These are phyloP conservation scores for Macadamia integrifolia DNA, from an alignment of 164 flowering plant genomes.

Conservation along the genomic window DNA sequence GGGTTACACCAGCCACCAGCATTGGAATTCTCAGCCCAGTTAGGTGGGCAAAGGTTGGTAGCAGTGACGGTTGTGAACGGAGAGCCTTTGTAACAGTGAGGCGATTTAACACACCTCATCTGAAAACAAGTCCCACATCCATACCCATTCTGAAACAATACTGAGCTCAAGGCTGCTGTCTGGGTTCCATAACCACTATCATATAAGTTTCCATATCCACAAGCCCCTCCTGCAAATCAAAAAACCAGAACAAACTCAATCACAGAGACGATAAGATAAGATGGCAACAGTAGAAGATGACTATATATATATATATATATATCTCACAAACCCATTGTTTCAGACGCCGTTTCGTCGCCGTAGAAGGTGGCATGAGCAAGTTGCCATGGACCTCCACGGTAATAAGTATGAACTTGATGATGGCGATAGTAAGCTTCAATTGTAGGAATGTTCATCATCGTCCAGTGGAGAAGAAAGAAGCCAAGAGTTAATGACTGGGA, in stretches of 20 bases:
- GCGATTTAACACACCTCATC: constrained; percentile 44
- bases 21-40: constrained; percentile 59
- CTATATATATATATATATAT: not conserved
- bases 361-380: constrained; percentile 88
- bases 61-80: constrained; percentile 63
- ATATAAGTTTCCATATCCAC: constrained; percentile 82
- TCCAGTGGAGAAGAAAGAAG: constrained; percentile 15
- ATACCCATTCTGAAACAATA: constrained; percentile 65
- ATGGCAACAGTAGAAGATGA: not conserved
- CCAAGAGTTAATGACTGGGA: constrained; percentile 4
- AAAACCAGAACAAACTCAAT: not conserved
- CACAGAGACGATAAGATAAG: no score
- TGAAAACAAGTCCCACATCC: constrained; percentile 82
- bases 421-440: not conserved
- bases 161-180: constrained; percentile 81
- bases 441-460: constrained; percentile 9
- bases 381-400: constrained; percentile 45
- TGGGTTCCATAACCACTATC: constrained; percentile 63
- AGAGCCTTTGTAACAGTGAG: constrained; percentile 29
- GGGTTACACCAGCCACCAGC: constrained; percentile 97
- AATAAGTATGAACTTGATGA: constrained; percentile 1
- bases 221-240: constrained; percentile 71
- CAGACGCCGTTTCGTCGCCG: constrained; percentile 78
- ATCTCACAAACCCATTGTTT: constrained; percentile 71
- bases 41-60: constrained; percentile 88